Evolutionary conservation across 208 protist genomes (phyloP).

Genomic region (Leptomonas pyrrhocoris): DNA sequence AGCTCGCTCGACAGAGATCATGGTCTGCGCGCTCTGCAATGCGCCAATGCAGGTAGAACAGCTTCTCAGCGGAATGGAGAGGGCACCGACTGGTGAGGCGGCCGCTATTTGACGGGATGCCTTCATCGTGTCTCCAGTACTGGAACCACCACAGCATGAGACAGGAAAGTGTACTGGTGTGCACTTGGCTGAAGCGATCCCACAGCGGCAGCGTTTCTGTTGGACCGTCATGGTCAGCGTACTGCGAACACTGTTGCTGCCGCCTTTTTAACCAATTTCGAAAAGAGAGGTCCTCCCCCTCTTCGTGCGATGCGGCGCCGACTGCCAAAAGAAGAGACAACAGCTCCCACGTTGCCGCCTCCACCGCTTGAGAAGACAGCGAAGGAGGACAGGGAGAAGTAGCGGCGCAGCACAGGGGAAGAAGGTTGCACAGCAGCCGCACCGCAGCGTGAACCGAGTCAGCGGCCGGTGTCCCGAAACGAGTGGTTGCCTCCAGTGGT

Average conservation of each 20-base stretch:
- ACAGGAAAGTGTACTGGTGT: not conserved
- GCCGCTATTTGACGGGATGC: not conserved
- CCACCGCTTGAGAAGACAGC: too few species aligned
- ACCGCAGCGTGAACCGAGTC: not conserved
- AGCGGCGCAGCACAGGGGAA: not conserved
- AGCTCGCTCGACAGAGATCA: too few species aligned
- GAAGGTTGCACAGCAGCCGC: not conserved
- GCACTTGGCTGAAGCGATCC: not conserved
- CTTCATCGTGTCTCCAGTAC: not conserved
- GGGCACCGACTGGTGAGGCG: not conserved
- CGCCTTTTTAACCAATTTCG: not conserved
- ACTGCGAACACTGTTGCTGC: not conserved
- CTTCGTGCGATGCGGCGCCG: not conserved
- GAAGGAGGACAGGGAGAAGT: not conserved
- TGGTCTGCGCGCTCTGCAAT: not conserved
- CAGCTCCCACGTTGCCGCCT: slow-evolving; percentile 13
- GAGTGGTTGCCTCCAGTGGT: not conserved
- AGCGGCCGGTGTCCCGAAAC: not conserved
- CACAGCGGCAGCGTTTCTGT: not conserved
- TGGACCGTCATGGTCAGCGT: not conserved
- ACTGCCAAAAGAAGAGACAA: slow-evolving; percentile 12
- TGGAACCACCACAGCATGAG: not conserved
- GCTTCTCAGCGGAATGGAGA: not conserved
- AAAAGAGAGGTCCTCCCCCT: not conserved
- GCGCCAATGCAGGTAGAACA: not conserved